Evolutionary conservation across 2,329 filamentous ascomycete species (phyloP), one percentile per base, ranked within the genome.

Genomic region (Talaromyces sp.): DNA sequence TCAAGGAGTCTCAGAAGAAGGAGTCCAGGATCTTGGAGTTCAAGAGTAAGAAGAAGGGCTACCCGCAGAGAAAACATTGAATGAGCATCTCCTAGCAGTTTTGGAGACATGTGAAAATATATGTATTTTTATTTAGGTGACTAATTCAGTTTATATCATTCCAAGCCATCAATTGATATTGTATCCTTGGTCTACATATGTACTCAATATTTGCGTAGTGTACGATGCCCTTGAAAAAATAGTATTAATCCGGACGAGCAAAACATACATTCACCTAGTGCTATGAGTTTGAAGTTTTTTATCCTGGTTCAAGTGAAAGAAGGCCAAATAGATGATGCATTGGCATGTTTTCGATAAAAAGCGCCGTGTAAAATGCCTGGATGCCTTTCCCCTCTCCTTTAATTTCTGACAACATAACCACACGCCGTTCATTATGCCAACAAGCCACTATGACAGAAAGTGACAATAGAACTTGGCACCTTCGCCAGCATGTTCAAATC

Each of bases 401-500:
- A 21, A 5, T 38, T 46, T 46, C 12, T 10, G 41, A 46, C 41
- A 46, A 46, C 41, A 46, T 21, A 43, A 21, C 41, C 17, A 43
- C 41, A 43, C 41, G n/a, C 41, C 41, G 41, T 46, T 46, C n/a
- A 46, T 46, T 46, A 46, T 8, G 43, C 43, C 43, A 46, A 46
- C 19, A 24, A 24, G 43, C 43, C 43, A 46, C 19, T 46, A 19
- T 46, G n/a, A 24, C n/a, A 24, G n/a, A 3, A 46, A 9, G 21
- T 46, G 43, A 46, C 43, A 46, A 46, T 21, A 46, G 9, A 46
- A 21, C 12, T 46, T 46, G 43, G 43, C 32, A 12, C 21, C 3
- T 19, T 24, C 43, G 31, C 50, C 17, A n/a, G 14, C 31, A 90
- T 89, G 75, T 90, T 87, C 74, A 91, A 91, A 74, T 81, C 90